Base-by-base conservation (phyloP, 805 yeast genomes). In the Schwanniomyces sp. region DNA sequence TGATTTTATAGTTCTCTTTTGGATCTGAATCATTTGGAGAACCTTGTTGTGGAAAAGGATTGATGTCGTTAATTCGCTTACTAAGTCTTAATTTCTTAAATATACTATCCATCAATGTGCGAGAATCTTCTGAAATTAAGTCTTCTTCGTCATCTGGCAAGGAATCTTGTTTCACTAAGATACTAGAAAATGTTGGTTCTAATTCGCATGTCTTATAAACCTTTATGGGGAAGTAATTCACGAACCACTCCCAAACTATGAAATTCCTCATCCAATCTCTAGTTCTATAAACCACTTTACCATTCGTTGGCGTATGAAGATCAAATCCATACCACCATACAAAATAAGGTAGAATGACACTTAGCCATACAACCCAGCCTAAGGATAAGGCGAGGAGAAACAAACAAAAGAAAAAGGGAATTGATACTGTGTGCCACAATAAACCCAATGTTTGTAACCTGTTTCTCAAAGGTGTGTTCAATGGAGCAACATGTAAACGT, bases 151-250 rank as follows among this genome's bases (percentile, higher is more conserved):
- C 76, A 40, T 67, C 69, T 9, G 51, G 58, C 11, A 60, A 61
- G 7, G 56, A 54, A 3, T 55, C 52, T 12, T 55, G 55, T 34
- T 56, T 64, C 16, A 61, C 60, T 27, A 50, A 24, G 4, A 67
- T 68, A 18, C 67, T 66, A 1, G 80, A 73, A 56, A 84, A 84
- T 0, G 96, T 85, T 2, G 97, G 97, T 51, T 79, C 79, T 45
- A 91, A 69, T 12, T 84, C 87, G 2, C 71, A 72, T 0, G 92
- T 76, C 59, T 85, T 87, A 64, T 82, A 86, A 10, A 91, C 69
- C 0, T 64, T 66, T 17, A 94, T 81, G 0, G 98, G 98, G 67
- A 87, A 94, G 66, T 90, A 94, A 40, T 76, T 70, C 40, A 85
- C 84, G 62, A 86, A 91, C 66, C 82, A 78, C 50, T 75, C 80